Base-by-base conservation (phyloP, 2,329 filamentous ascomycete genomes). In the Cladophialophora exuberans region DNA sequence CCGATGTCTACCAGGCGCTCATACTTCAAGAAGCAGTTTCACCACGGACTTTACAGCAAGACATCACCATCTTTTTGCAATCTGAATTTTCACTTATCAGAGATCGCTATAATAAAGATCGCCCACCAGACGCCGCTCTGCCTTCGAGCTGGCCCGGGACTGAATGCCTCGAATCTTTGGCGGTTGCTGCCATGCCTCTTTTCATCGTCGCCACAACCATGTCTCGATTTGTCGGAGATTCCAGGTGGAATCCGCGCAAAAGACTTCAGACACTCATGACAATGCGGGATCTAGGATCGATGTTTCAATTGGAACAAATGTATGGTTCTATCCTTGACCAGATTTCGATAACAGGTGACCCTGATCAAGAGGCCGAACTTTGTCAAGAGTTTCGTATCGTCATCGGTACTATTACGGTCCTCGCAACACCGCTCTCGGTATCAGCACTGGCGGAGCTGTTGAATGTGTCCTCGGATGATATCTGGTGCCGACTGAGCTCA, bases 141-240 rank as follows among this genome's bases (percentile, higher is more conserved):
- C n/a, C n/a, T 36, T 18, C 15, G 17, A 15, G 36, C 28, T 47
- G 44, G 70, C 69, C 67, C 26, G 54, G 60, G 2, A 9, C 53
- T 35, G 38, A 67, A 3, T 33, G 10, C 10, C 62, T 70, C 9
- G 28, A 60, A 15, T 52, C 35, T 5, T 56, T 73, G 4, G 64
- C 69, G 23, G 17, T 64, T n/a, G 65, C 67, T 43, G 55, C 70
- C 15, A 38, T 54, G 39, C 64, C 67, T 18, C 54, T 71, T 23
- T 71, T 73, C 35, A 70, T 64, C 39, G 70, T 44, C 17, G 62
- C 62, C 6, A 45, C 59, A 13, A 67, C 68, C 11, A 30, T 65
- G 11, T 70, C 60, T 57, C 67, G 64, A 2, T 66, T 66, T 56
- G 45, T 70, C 15, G 51, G 46, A 17, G 63, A 68, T 50, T 7